Conservation (phyloP, 2,329 filamentous ascomycete species). For the Fusarium virguliforme region DNA sequence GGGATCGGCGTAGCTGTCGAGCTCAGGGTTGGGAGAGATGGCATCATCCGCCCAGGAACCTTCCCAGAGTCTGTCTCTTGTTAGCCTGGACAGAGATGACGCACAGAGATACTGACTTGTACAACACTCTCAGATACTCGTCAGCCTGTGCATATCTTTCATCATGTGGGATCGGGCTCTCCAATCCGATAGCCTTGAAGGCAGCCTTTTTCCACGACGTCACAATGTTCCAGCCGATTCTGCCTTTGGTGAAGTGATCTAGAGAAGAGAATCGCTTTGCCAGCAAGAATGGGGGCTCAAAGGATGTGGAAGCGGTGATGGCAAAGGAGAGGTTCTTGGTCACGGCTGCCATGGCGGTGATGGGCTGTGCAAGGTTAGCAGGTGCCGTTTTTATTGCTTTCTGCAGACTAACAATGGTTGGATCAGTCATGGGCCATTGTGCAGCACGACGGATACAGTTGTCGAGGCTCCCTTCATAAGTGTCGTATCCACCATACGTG, state of each 20-base stretch:
- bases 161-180: constrained; percentile 73
- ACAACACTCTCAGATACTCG: constrained; percentile 74
- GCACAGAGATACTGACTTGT: constrained; percentile 64
- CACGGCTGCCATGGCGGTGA: constrained; percentile 77
- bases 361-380: constrained; percentile 61
- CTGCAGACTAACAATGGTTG: constrained; percentile 68
- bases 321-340: constrained; percentile 76
- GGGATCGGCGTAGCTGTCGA: constrained; percentile 72
- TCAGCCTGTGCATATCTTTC: constrained; percentile 74
- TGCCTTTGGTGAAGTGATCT: constrained; percentile 73
- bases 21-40: constrained; percentile 66
- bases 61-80: constrained; percentile 64
- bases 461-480: constrained; percentile 72
- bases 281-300: constrained; percentile 74
- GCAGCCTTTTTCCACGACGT: constrained; percentile 69
- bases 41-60: constrained; percentile 73
- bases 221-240: constrained; percentile 79
- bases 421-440: constrained; percentile 77
- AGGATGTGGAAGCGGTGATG: constrained; percentile 75
- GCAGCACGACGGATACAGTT: constrained; percentile 74
- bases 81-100: background rate
- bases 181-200: constrained; percentile 74
- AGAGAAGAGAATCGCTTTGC: constrained; percentile 75
- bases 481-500: constrained; percentile 76
- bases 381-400: background rate